phyloP scores from a whole-genome alignment of 352 stramenopile genomes.

The Pythium periplocum region DNA sequence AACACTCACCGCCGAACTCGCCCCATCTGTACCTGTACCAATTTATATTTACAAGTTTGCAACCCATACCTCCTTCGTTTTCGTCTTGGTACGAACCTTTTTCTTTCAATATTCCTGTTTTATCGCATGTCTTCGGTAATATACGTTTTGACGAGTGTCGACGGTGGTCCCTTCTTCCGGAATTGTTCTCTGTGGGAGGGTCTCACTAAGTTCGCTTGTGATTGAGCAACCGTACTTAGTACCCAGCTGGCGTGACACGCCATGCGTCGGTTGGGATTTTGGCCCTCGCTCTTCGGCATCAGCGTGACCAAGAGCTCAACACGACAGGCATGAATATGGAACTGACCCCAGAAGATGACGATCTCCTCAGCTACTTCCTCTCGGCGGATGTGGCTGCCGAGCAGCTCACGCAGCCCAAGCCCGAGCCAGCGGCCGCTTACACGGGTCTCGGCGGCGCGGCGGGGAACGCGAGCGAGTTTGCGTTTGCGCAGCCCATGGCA shows the following conservation, averaged over 20 bases:
- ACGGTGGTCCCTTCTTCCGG: too few relatives aligned
- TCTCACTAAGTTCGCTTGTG: not conserved
- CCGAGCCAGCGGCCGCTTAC: constrained; percentile 15
- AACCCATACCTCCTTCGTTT: not conserved
- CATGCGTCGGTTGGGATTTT: constrained; percentile 23
- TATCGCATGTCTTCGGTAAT: too few relatives aligned
- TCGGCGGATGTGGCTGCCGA: constrained; percentile 66
- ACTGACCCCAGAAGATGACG: constrained; percentile 80
- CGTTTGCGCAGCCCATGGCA: constrained; percentile 20
- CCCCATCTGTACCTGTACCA: not conserved
- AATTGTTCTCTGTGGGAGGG: too few relatives aligned
- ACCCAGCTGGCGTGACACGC: constrained; percentile 8
- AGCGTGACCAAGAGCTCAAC: not conserved
- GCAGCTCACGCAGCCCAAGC: constrained; percentile 31
- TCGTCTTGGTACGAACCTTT: too few relatives aligned
- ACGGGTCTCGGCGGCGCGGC: constrained; percentile 1
- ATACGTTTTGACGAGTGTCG: too few relatives aligned
- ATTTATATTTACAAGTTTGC: constrained; percentile 1
- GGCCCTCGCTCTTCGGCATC: constrained; percentile 3
- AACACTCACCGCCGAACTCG: constrained; percentile 7
- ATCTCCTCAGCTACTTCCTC: constrained; percentile 85
- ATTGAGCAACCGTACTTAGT: constrained; percentile 9
- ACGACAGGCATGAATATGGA: constrained; percentile 41
- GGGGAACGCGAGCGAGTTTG: constrained; percentile 8
- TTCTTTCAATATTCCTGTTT: too few relatives aligned